These are phyloP conservation scores for Solanum virginianum DNA, from an alignment of 257 asterid species.

Conservation along the genomic window DNA sequence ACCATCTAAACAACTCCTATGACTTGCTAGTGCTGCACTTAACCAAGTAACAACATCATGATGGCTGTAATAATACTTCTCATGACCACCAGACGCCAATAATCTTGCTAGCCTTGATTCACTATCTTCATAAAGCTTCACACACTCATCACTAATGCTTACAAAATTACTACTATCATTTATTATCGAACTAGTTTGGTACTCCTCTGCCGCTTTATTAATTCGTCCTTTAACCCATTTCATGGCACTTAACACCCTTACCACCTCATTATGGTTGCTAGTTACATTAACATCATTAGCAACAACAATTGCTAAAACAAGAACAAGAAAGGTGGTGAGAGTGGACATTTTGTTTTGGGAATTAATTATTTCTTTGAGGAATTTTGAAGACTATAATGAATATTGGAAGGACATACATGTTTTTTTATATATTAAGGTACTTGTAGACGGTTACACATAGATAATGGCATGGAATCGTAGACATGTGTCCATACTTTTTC, in stretches of 20 bases:
- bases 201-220: slow-evolving; percentile 8
- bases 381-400: not conserved
- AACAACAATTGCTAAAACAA: slow-evolving; percentile 1
- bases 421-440: not conserved
- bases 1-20: slow-evolving; percentile 54
- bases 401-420: not conserved
- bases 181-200: not conserved
- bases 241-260: slow-evolving; percentile 25
- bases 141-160: slow-evolving; percentile 36
- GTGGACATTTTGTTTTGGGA: slow-evolving; percentile 6
- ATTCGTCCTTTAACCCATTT: slow-evolving; percentile 8
- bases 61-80: not conserved
- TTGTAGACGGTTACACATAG: slow-evolving; percentile 1
- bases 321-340: slow-evolving; percentile 10
- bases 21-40: slow-evolving; percentile 59
- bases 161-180: not conserved
- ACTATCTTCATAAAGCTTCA: slow-evolving; percentile 30
- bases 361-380: not conserved
- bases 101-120: slow-evolving; percentile 29
- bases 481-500: not conserved
- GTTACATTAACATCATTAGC: not conserved
- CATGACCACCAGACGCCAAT: slow-evolving; percentile 6
- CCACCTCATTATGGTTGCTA: slow-evolving; percentile 5
- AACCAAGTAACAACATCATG: slow-evolving; percentile 57
- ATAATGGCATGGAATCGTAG: not conserved